Base-by-base conservation (phyloP, 2,329 filamentous ascomycete genomes). In the Fusarium stilboides region DNA sequence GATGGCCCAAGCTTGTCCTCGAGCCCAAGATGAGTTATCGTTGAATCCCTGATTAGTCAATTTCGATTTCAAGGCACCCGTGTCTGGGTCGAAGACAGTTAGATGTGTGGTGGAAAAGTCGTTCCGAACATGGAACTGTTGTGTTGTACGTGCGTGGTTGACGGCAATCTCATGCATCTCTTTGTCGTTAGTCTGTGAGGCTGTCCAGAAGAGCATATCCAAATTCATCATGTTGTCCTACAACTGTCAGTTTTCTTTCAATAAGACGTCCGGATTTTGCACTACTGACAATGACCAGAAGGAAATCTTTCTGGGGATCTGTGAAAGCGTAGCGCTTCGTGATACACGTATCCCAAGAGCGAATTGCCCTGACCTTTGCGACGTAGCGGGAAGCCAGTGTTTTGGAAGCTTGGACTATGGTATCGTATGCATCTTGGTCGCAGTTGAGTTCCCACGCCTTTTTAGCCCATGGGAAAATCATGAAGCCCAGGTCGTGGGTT, bases 1-100 rank as follows among this genome's bases (percentile, higher is more conserved):
- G 4, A 86, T 81, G 0, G 80, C 80, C 84, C 84, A 86, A 1
- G 83, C 82, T 57, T 86, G 84, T 1, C 84, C 84, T 5, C 84
- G 78, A 7, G 80, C 75, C 84, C 84, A 86, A 12, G 79, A 83
- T 0, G 80, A 84, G 2, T 71, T 71, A 52, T 85, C 80, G 3
- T 70, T 72, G 69, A 80, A 80, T 1, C 84, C 84, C 67, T 86
- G 84, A 47, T 85, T 83, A 0, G 84, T 86, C 57, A 84, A 77
- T n/a, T 79, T 79, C 1, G 76, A 73, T 57, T 80, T 80, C 0
- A 81, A 68, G 1, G 53, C 53, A 0, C 84, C 83, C 0, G 78
- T 84, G 0, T 54, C 56, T 2, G 80, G 79, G 24, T 84, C 78
- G 51, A 86, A 84, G 54, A 83, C 80, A n/a, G 84, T 81, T 2